Evolutionary conservation across 106 monocot species (phyloP), one percentile per base, ranked within the genome.

Genomic region (Hemerocallis citrina): DNA sequence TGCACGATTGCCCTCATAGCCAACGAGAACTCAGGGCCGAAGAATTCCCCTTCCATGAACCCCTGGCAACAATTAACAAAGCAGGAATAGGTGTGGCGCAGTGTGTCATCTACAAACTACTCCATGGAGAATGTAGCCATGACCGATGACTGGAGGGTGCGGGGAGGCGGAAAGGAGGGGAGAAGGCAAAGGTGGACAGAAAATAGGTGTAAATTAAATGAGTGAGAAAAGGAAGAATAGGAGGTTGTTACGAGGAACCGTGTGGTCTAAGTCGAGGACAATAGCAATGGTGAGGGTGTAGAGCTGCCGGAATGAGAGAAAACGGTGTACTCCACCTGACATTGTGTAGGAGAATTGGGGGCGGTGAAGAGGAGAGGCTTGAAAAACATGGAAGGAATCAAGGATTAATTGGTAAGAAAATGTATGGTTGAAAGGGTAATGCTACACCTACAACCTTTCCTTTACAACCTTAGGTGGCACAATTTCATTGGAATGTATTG

Each of bases 251-350:
- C 40, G 12, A 27, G 69, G 19, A 27, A 89, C 80, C 66, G 80
- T 69, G 58, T 83, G 78, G 72, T 64, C 67, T 63, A 73, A 77
- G 42, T 73, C 64, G 35, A 94, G 70, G 57, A 73, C 52, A 51
- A 68, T 40, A 20, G 75, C 49, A 37, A 75, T 54, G 54, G 79
- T 75, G 16, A 94, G 74, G 37, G 72, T 44, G 83, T 65, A 80
- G 61, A 89, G 74, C 50, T 93, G 88, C 16, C 65, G 79, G 65
- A 89, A 71, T 38, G 94, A 89, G 30, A 83, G 61, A 68, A 76
- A 62, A 72, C 59, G 74, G 52, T 64, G 72, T 39, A 59, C 59
- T 1, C 39, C 59, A 39, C 59, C 59, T 40, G 59, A 59, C 59
- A 59, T 58, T 58, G 19, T 58, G 1, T 6, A n/a, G n/a, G n/a